Evolutionary conservation across 129 eudicot species (phyloP).

Genomic region (Flaveria brownii): DNA sequence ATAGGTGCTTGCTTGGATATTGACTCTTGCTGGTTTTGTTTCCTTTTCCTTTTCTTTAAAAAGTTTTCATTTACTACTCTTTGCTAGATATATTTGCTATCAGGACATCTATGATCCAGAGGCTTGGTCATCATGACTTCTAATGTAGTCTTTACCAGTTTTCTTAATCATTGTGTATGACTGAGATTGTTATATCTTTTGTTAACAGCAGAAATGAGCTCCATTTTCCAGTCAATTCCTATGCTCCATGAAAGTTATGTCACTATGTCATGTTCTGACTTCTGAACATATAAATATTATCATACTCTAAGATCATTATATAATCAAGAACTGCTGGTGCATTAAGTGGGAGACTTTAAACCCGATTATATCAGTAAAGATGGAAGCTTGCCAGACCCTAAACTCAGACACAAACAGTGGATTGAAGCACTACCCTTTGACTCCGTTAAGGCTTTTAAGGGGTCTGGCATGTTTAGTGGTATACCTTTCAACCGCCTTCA

Average conservation of each 20-base stretch:
- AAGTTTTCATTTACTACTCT: neutral
- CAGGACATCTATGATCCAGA: constrained; percentile 17
- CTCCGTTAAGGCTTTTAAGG: constrained; percentile 66
- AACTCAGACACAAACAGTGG: constrained; percentile 33
- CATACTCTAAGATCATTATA: constrained; percentile 20
- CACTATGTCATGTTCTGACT: constrained; percentile 22
- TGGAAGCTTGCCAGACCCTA: constrained; percentile 56
- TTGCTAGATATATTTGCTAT: constrained; percentile 14
- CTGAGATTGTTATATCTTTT: constrained; percentile 35
- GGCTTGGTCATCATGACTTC: neutral
- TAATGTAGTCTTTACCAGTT: neutral
- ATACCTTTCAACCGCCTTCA: constrained; percentile 72
- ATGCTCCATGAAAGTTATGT: constrained; percentile 18
- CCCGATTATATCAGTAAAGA: constrained; percentile 26
- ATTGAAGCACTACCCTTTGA: constrained; percentile 54
- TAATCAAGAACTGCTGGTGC: constrained; percentile 30
- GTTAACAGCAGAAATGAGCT: constrained; percentile 27
- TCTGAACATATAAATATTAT: constrained; percentile 20
- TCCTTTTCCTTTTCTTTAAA: neutral
- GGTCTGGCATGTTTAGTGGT: constrained; percentile 67
- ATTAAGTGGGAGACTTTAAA: constrained; percentile 27
- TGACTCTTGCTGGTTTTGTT: neutral
- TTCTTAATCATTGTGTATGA: constrained; percentile 7
- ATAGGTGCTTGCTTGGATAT: constrained; percentile 15
- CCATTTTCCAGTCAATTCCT: constrained; percentile 9